A percentile compares a stretch with the other conserved stretches of the same genome.
Evolutionary conservation across 352 stramenopile genomes (phyloP).

Genomic region (Pythium phragmitis): DNA sequence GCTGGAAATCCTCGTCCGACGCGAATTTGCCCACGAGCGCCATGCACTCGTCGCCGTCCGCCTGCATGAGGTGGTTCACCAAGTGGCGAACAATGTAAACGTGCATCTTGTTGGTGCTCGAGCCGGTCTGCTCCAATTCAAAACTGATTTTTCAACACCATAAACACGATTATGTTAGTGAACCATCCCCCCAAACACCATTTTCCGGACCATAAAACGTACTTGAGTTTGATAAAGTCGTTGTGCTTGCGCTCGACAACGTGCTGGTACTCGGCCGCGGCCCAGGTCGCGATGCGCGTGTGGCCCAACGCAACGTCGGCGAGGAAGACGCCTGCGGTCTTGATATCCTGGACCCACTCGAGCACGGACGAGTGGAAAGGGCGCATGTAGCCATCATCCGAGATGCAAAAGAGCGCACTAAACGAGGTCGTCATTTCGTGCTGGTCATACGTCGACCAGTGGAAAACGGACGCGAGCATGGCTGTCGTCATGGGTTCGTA

Average conservation of each 20-base stretch:
- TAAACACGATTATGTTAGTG: background rate
- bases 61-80: constrained; percentile 73
- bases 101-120: constrained; percentile 35
- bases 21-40: constrained; percentile 49
- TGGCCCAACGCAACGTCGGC: constrained; percentile 56
- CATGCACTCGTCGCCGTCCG: constrained; percentile 53
- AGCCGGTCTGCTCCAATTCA: constrained; percentile 45
- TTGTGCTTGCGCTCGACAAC: constrained; percentile 44
- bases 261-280: constrained; percentile 51
- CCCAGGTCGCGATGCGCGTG: constrained; percentile 59
- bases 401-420: constrained; percentile 58
- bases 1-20: constrained; percentile 66
- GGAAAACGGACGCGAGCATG: constrained; percentile 48
- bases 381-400: constrained; percentile 42
- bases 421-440: constrained; percentile 51
- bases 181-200: too few relatives aligned
- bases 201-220: constrained; percentile 9
- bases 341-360: constrained; percentile 65
- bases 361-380: constrained; percentile 77
- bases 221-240: constrained; percentile 76
- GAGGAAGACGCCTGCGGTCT: constrained; percentile 47
- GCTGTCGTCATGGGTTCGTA: constrained; percentile 55
- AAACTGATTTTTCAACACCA: constrained; percentile 35
- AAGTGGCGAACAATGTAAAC: constrained; percentile 79
- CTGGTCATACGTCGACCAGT: constrained; percentile 59